phyloP scores from a whole-genome alignment of 148 eudicot genomes.

The Cornus florida region DNA sequence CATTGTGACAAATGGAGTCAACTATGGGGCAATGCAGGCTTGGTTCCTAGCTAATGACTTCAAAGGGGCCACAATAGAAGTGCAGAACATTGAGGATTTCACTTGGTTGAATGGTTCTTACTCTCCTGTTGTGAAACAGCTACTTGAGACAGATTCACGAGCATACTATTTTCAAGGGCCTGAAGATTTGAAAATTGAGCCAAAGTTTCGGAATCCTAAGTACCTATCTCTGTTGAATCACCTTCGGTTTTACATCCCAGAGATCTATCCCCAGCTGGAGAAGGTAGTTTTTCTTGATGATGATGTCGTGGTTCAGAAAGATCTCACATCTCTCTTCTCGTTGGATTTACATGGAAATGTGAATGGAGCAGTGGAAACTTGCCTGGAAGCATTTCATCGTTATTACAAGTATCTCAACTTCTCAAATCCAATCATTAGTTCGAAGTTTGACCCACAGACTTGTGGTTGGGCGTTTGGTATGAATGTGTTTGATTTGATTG shows the following conservation, averaged over 20 bases:
- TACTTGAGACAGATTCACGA: slow-evolving; percentile 30
- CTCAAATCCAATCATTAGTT: slow-evolving; percentile 64
- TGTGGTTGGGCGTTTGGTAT: slow-evolving; percentile 90
- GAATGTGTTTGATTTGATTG: slow-evolving; percentile 71
- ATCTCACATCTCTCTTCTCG: slow-evolving; percentile 63
- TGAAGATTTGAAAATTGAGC: slow-evolving; percentile 40
- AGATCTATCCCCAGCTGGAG: slow-evolving; percentile 70
- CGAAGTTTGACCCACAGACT: slow-evolving; percentile 77
- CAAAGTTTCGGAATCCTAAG: slow-evolving; percentile 58
- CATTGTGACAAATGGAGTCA: slow-evolving; percentile 63
- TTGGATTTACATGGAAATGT: slow-evolving; percentile 77
- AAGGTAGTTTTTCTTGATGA: slow-evolving; percentile 78
- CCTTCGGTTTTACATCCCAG: slow-evolving; percentile 72
- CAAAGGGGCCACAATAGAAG: slow-evolving; percentile 61
- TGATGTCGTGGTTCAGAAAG: slow-evolving; percentile 76
- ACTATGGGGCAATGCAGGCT: slow-evolving; percentile 68
- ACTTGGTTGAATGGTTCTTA: slow-evolving; percentile 71
- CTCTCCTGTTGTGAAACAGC: slow-evolving; percentile 54
- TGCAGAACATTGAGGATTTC: slow-evolving; percentile 64
- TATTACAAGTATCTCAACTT: slow-evolving; percentile 73
- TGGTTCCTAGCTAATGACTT: slow-evolving; percentile 69
- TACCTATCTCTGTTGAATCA: slow-evolving; percentile 64
- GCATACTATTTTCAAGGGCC: slow-evolving; percentile 53
- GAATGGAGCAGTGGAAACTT: slow-evolving; percentile 85
- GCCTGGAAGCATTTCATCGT: slow-evolving; percentile 75